Evolutionary conservation across 306 rosid genomes (phyloP), one percentile per base, ranked within the genome.

Genomic region (Corylus avellana): DNA sequence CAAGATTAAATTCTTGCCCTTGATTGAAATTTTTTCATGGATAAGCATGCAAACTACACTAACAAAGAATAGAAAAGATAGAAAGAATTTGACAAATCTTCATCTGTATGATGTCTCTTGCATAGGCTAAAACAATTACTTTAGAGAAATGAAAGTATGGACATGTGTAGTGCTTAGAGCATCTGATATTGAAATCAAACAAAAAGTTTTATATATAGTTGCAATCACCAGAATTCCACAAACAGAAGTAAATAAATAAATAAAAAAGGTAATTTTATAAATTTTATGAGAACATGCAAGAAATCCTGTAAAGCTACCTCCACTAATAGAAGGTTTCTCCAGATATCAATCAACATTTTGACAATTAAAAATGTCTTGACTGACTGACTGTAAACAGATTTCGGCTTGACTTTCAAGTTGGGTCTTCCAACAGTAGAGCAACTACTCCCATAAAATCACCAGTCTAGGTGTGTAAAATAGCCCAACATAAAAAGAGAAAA

Each of bases 1-100:
- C 55, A 57, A 57, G 61, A 80, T 81, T 58, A 82, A 67, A 42
- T 42, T 42, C 46, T 42, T 42, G 46, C 46, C 46, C 46, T 37
- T 12, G 32, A 55, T 56, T 70, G 75, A n/a, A 51, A 20, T 32
- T 29, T 46, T 37, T 75, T 25, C 64, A 22, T 47, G 64, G 35
- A 74, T 55, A 48, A n/a, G 8, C 6, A 63, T 72, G 53, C 63
- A 67, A 76, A 72, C 54, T 73, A 76, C 63, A 69, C 64, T 16
- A 37, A 61, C 37, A 22, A 61, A 59, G 5, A 59, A 22, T 11
- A 59, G 66, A 20, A 59, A 22, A 59, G 8, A 61, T 27, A 27
- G 42, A 61, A 61, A 27, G 67, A 27, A 61, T 61, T 29, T 25
- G 27, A 12, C 69, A 12, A 29, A 62, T 62, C 35, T 62, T 27